A percentile compares a stretch with the other conserved stretches of the same genome.
These are phyloP conservation scores for Kondoa malvinella DNA, from an alignment of 768 basidiomycete genomes.

Conservation along the genomic window DNA sequence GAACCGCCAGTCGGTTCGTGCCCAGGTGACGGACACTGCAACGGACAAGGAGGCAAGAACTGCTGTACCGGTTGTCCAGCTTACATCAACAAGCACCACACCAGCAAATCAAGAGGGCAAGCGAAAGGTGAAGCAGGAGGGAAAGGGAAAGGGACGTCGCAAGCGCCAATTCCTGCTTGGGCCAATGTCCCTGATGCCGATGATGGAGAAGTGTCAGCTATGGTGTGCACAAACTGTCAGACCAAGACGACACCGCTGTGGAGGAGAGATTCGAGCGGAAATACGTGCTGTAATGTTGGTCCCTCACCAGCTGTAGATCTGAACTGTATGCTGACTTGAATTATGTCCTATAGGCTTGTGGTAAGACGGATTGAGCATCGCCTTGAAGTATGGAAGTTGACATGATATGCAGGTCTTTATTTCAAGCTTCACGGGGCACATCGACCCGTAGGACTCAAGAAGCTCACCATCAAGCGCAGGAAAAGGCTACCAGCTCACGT, in stretches of 20 bases:
- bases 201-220: slow-evolving; percentile 18
- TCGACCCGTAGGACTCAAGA: slow-evolving; percentile 95
- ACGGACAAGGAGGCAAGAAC: slow-evolving; percentile 85
- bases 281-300: slow-evolving; percentile 39
- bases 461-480: slow-evolving; percentile 92
- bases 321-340: slow-evolving; percentile 5
- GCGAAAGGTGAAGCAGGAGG: slow-evolving; percentile 13
- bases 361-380: neutral
- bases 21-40: slow-evolving; percentile 93
- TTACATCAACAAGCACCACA: slow-evolving; percentile 63
- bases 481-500: slow-evolving; percentile 73
- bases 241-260: slow-evolving; percentile 36
- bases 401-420: slow-evolving; percentile 56
- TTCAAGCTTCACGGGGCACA: slow-evolving; percentile 96
- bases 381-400: neutral
- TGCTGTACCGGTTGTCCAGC: slow-evolving; percentile 93
- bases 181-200: slow-evolving; percentile 1
- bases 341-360: neutral
- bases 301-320: neutral
- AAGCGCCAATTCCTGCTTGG: neutral
- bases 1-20: slow-evolving; percentile 46
- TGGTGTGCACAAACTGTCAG: slow-evolving; percentile 28
- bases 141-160: slow-evolving; percentile 14
- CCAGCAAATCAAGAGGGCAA: slow-evolving; percentile 37
- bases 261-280: slow-evolving; percentile 37